Evolutionary conservation across 2,329 filamentous ascomycete species (phyloP), one percentile per base, ranked within the genome.

Genomic region (Cladophialophora chaetospira): DNA sequence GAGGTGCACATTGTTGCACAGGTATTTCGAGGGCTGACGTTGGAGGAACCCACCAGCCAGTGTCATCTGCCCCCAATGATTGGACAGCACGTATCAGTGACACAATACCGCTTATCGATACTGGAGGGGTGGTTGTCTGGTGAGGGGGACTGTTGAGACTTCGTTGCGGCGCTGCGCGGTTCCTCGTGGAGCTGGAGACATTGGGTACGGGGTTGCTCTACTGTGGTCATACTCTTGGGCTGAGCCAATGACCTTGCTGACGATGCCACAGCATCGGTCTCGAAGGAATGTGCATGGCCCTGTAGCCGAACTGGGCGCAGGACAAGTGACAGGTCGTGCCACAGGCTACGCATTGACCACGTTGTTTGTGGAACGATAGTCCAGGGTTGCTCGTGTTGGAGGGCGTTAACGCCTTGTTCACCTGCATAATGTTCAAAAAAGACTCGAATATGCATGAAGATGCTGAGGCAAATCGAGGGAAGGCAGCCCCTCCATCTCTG

Each of bases 291-390:
- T 19, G 15, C 15, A 10, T 19, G 6, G 9, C 15, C n/a, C 28
- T 13, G 6, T 13, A 31, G 28, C 13, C 5, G 6, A 13, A 38
- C 15, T 13, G 48, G 31, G 25, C 19, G 21, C 15, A 15, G 23
- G 36, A n/a, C 29, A 26, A 48, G 19, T 26, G 29, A 15, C 31
- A 29, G 6, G 10, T 44, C 15, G 56, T 58, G 40, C 51, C 28
- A 55, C 38, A 55, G 40, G 28, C 38, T 58, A 58, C 56, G 51
- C 56, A 40, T 21, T 51, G 46, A 40, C 47, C 51, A 46, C 21
- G 31, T 50, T 51, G 54, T 44, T 17, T 52, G 21, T 45, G 21
- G 21, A 45, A n/a, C 42, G 42, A 8, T 17, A 4, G n/a, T n/a
- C n/a, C n/a, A n/a, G n/a, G n/a, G n/a, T n/a, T n/a, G n/a, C n/a